A percentile compares a stretch with the other conserved stretches of the same genome.
Conservation (phyloP, 306 rosid species). For the Castanea mollissima region DNA sequence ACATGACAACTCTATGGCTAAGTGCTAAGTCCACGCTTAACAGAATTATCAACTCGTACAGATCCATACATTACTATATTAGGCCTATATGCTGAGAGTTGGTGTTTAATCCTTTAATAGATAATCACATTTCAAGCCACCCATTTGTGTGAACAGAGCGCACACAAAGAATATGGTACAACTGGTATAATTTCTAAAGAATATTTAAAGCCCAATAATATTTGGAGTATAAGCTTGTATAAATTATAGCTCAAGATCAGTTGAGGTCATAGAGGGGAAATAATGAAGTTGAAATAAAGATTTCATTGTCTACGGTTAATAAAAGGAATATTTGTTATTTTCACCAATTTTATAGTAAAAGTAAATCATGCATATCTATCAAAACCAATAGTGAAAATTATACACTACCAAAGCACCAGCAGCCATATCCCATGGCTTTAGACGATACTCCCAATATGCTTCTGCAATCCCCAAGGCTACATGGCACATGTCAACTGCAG, state of each 20-base stretch:
- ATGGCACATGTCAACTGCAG: constrained; percentile 97
- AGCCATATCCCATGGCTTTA: constrained; percentile 99
- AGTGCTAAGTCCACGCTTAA: too few species aligned
- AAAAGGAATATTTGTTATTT: background rate
- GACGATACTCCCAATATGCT: constrained; percentile 98
- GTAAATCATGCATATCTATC: background rate
- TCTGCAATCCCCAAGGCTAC: constrained; percentile 94
- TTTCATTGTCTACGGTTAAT: background rate
- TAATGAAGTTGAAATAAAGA: background rate
- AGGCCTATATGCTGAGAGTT: background rate
- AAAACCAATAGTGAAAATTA: constrained; percentile 18
- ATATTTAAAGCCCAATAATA: background rate
- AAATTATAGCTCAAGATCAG: background rate
- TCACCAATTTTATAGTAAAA: background rate
- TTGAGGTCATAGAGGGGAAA: background rate
- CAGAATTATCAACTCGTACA: too few species aligned
- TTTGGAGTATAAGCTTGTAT: background rate
- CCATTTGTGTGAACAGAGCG: background rate
- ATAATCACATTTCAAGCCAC: background rate
- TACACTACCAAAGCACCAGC: constrained; percentile 85
- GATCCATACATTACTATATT: too few species aligned
- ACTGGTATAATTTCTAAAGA: background rate
- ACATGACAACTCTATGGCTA: too few species aligned
- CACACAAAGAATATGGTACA: background rate
- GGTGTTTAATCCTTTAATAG: background rate